These are phyloP conservation scores for Lactarius sp. DNA, from an alignment of 768 basidiomycete species.

Conservation along the genomic window DNA sequence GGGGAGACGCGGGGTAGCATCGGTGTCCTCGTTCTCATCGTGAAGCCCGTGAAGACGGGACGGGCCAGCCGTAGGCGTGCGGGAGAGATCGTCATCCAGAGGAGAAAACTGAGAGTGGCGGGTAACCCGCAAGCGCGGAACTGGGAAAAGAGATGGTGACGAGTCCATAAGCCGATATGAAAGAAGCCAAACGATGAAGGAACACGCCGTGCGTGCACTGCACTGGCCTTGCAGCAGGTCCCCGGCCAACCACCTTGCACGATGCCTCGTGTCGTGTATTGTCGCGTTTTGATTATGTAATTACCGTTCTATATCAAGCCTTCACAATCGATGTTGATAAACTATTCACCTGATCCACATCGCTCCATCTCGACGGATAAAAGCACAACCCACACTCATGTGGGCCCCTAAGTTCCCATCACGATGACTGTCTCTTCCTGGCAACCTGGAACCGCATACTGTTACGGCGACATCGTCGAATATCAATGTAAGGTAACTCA, in stretches of 20 bases:
- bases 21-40: conserved; percentile 22
- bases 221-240: background rate
- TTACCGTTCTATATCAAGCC: background rate
- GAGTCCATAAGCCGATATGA: conserved; percentile 17
- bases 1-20: conserved; percentile 22
- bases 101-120: conserved; percentile 14
- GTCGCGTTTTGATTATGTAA: conserved; percentile 4
- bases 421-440: conserved; percentile 44
- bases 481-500: too few species aligned
- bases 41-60: conserved; percentile 19
- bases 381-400: background rate
- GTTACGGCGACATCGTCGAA: conserved; percentile 50
- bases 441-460: conserved; percentile 62
- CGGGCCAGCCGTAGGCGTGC: conserved; percentile 23
- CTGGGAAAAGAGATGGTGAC: conserved; percentile 8
- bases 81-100: conserved; percentile 14
- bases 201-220: conserved; percentile 1
- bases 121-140: conserved; percentile 18
- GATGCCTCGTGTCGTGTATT: background rate
- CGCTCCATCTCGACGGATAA: background rate
- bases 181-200: conserved; percentile 3
- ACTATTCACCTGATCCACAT: background rate
- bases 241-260: background rate
- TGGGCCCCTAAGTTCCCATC: background rate
- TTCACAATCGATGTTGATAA: too few species aligned